Percentiles rank a stretch among this genome's conserved stretches.
These are phyloP conservation scores for Colletotrichum trifolii DNA, from an alignment of 2,329 filamentous ascomycete genomes.

Conservation along the genomic window DNA sequence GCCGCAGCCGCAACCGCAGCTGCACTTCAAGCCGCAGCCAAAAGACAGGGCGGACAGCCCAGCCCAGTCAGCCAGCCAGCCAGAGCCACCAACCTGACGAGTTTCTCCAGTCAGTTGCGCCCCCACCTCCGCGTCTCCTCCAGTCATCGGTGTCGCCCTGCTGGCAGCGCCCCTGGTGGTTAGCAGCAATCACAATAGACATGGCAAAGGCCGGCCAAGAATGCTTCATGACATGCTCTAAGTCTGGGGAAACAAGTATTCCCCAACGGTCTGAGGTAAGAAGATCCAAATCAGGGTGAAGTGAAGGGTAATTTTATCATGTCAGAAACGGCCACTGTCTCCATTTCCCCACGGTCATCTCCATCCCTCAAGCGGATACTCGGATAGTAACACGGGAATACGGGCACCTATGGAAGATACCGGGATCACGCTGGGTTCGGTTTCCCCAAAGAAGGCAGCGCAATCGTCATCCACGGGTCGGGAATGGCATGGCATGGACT, in stretches of 20 bases:
- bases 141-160: constrained; percentile 3
- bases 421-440: constrained; percentile 20
- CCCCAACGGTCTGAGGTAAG: constrained; percentile 24
- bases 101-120: not conserved
- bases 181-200: constrained; percentile 12
- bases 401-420: constrained; percentile 14
- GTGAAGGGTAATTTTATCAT: constrained; percentile 2
- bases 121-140: constrained; percentile 14
- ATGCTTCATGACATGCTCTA: constrained; percentile 8
- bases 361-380: constrained; percentile 2
- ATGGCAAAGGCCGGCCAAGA: constrained; percentile 22
- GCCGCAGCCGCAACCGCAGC: constrained; percentile 27
- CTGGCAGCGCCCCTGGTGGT: not conserved
- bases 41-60: not conserved
- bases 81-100: not conserved
- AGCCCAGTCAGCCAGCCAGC: not conserved
- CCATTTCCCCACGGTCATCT: not conserved
- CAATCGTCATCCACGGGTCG: constrained; percentile 27
- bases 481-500: constrained; percentile 14
- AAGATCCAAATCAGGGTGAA: constrained; percentile 16
- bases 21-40: constrained; percentile 10
- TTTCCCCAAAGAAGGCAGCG: constrained; percentile 25
- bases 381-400: constrained; percentile 29
- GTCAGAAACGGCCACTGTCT: constrained; percentile 1
- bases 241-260: constrained; percentile 5